Evolutionary conservation across 169 alveolate species (phyloP).

Genomic region (Ichthyophthirius multifiliis): DNA sequence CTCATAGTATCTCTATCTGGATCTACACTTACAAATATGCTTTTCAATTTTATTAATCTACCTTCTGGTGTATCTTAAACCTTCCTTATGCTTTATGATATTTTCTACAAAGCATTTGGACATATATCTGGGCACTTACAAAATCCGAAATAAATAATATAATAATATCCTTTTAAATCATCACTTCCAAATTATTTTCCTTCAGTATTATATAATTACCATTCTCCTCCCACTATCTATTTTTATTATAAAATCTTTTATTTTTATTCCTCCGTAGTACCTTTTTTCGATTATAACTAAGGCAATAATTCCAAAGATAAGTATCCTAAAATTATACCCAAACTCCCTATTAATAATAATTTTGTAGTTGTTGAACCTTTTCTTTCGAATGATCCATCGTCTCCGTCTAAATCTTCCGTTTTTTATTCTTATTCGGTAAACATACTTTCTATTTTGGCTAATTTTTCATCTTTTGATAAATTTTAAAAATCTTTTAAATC

Average conservation of each 20-base stretch:
- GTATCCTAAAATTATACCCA: constrained; percentile 6
- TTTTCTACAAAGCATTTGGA: constrained; percentile 59
- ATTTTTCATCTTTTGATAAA: not conserved
- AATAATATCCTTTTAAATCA: constrained; percentile 54
- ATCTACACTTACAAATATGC: constrained; percentile 67
- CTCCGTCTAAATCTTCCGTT: not conserved
- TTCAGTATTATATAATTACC: constrained; percentile 55
- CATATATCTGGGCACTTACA: constrained; percentile 75
- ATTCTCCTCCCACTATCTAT: constrained; percentile 80
- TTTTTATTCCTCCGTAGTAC: no score
- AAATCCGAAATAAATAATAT: constrained; percentile 68
- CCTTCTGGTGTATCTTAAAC: constrained; percentile 51
- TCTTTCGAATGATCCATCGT: constrained; percentile 20
- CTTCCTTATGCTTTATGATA: constrained; percentile 43
- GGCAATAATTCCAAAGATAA: constrained; percentile 1
- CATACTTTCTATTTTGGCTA: not conserved
- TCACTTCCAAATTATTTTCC: constrained; percentile 60
- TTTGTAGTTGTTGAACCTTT: not conserved
- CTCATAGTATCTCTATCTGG: constrained; percentile 67
- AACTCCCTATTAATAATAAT: not conserved
- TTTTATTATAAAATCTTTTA: no score
- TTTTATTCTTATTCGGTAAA: not conserved
- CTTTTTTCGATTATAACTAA: no score
- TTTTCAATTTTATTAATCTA: constrained; percentile 53
- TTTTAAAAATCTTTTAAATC: no score